A percentile compares a stretch with the other conserved stretches of the same genome.
Conservation (phyloP, 2,329 filamentous ascomycete species). For the Penicillium verrucosum region DNA sequence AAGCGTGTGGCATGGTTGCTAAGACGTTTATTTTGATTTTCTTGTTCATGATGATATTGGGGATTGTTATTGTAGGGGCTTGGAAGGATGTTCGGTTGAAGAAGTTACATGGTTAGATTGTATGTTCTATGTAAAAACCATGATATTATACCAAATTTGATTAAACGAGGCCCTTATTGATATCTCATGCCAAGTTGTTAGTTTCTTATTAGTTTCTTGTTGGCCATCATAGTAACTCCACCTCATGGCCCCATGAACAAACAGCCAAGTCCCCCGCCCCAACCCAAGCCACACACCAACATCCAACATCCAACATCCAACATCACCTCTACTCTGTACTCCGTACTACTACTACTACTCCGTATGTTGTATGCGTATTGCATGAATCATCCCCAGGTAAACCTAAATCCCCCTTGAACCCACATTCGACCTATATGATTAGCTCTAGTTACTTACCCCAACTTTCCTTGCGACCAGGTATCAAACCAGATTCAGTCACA, state of each 20-base stretch:
- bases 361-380: background rate
- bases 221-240: background rate
- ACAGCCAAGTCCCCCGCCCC: background rate
- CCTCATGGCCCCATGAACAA: background rate
- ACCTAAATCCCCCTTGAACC: no score
- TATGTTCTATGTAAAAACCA: background rate
- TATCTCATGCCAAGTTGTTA: background rate
- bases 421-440: background rate
- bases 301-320: background rate
- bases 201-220: no score
- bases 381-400: background rate
- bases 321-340: background rate
- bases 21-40: slow-evolving; percentile 11
- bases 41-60: slow-evolving; percentile 15
- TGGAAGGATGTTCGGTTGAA: slow-evolving; percentile 2
- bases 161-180: background rate
- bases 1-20: slow-evolving; percentile 10
- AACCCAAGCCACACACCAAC: no score
- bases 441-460: background rate
- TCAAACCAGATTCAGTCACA: background rate
- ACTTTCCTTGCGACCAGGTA: background rate
- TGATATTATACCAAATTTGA: background rate
- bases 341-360: background rate
- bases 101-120: background rate
- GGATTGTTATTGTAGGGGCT: slow-evolving; percentile 6